A percentile compares a stretch with the other conserved stretches of the same genome.
Evolutionary conservation across 345 rosid species (phyloP).

Genomic region (Bruguiera sexangula): DNA sequence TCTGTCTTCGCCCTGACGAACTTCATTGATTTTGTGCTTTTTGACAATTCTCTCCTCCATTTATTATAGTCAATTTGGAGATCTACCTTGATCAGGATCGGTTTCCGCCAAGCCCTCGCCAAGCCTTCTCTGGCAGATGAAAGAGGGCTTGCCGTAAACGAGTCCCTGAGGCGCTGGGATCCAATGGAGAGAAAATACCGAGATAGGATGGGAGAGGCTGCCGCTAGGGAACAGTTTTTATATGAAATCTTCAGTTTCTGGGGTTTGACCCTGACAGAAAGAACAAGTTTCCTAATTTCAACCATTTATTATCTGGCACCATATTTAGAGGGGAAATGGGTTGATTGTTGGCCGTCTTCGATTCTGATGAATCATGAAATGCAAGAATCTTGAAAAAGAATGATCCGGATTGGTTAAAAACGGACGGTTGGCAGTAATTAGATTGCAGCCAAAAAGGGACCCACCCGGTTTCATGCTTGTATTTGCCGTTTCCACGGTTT

Average conservation of each 20-base stretch:
- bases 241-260: not conserved
- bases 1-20: not conserved
- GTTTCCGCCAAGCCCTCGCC: not conserved
- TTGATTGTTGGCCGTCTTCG: no score
- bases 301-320: constrained; percentile 1
- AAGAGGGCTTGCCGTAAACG: not conserved
- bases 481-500: no score
- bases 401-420: no score
- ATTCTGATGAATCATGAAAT: no score
- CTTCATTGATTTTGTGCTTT: not conserved
- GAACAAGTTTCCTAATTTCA: not conserved
- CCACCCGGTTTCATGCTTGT: no score
- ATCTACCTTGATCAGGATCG: no score
- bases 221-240: not conserved
- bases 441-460: no score
- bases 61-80: not conserved
- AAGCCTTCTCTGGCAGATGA: not conserved
- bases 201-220: no score
- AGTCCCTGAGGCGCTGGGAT: not conserved
- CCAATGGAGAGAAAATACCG: not conserved
- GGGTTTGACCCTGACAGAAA: not conserved
- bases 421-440: no score
- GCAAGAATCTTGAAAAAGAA: no score
- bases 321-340: not conserved
- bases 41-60: constrained; percentile 10